These are phyloP conservation scores for Hypoxylon intermedium DNA, from an alignment of 495 filamentous ascomycete genomes.

Conservation along the genomic window DNA sequence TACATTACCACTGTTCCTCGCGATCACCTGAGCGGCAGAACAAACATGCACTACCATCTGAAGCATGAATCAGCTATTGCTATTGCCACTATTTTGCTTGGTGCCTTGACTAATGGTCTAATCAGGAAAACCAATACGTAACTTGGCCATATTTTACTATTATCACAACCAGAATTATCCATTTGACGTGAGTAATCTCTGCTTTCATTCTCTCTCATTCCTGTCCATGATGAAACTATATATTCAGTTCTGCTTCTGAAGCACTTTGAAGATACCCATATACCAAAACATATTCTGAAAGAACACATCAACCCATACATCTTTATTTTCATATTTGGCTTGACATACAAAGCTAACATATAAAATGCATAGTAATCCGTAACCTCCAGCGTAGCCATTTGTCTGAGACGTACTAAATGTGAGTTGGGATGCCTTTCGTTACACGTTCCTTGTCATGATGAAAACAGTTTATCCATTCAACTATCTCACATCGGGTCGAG, in stretches of 20 bases:
- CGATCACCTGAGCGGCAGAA: conserved; percentile 90
- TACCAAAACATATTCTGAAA: conserved; percentile 73
- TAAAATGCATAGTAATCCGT: conserved; percentile 8
- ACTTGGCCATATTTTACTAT: conserved; percentile 1
- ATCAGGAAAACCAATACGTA: neutral
- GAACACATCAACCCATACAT: conserved; percentile 4
- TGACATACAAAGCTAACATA: conserved; percentile 25
- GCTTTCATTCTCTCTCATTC: neutral
- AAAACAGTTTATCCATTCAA: conserved; percentile 99
- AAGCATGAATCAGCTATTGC: conserved; percentile 50
- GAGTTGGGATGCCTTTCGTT: conserved; percentile 20
- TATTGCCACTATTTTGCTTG: conserved; percentile 24
- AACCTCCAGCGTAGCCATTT: neutral
- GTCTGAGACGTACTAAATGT: conserved; percentile 1
- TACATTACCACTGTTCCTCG: conserved; percentile 57
- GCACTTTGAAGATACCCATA: conserved; percentile 77
- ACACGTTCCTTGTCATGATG: conserved; percentile 70
- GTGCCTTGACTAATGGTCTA: conserved; percentile 29
- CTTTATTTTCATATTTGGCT: conserved; percentile 4
- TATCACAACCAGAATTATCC: conserved; percentile 5
- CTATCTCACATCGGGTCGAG: conserved; percentile 75
- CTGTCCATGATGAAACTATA: conserved; percentile 75
- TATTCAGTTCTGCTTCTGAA: conserved; percentile 98
- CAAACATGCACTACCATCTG: conserved; percentile 99
- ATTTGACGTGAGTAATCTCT: conserved; percentile 28